Percentiles rank a stretch among this genome's conserved stretches.
phyloP scores from a whole-genome alignment of 441 rosid species.

The Isatis lusitanica region DNA sequence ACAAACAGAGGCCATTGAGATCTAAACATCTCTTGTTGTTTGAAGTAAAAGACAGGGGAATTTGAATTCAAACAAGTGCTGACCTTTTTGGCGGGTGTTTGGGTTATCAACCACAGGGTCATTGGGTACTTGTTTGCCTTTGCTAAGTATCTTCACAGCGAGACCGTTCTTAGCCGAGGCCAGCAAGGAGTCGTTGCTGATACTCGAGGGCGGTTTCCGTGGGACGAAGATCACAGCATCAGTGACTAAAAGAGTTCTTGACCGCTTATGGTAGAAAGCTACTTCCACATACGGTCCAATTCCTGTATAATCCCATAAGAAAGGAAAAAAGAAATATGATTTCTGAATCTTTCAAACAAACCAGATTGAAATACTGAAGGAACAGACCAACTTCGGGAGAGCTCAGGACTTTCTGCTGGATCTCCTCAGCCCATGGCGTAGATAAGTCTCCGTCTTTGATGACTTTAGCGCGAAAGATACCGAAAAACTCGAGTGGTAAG shows the following conservation, averaged over 20 bases:
- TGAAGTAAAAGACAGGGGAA: not conserved
- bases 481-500: slow-evolving; percentile 89
- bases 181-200: slow-evolving; percentile 69
- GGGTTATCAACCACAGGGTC: slow-evolving; percentile 82
- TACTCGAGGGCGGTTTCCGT: slow-evolving; percentile 75
- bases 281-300: slow-evolving; percentile 96
- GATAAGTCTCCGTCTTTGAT: slow-evolving; percentile 70
- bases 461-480: slow-evolving; percentile 83
- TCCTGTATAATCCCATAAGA: slow-evolving; percentile 47
- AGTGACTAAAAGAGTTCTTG: slow-evolving; percentile 82
- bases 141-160: slow-evolving; percentile 90
- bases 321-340: not conserved
- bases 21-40: not conserved
- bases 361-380: not conserved
- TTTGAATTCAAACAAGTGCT: slow-evolving; percentile 30
- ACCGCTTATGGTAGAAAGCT: slow-evolving; percentile 83
- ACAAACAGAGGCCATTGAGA: not conserved
- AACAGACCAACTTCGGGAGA: slow-evolving; percentile 94
- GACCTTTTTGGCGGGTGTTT: slow-evolving; percentile 76
- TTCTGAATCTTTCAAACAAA: slow-evolving; percentile 18
- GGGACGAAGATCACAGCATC: slow-evolving; percentile 95
- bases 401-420: slow-evolving; percentile 89
- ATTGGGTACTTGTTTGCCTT: slow-evolving; percentile 81
- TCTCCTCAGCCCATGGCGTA: slow-evolving; percentile 89
- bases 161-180: slow-evolving; percentile 95